A percentile compares a stretch with the other conserved stretches of the same genome.
These are phyloP conservation scores for Russula sp. DNA, from an alignment of 768 basidiomycete genomes.

Conservation along the genomic window DNA sequence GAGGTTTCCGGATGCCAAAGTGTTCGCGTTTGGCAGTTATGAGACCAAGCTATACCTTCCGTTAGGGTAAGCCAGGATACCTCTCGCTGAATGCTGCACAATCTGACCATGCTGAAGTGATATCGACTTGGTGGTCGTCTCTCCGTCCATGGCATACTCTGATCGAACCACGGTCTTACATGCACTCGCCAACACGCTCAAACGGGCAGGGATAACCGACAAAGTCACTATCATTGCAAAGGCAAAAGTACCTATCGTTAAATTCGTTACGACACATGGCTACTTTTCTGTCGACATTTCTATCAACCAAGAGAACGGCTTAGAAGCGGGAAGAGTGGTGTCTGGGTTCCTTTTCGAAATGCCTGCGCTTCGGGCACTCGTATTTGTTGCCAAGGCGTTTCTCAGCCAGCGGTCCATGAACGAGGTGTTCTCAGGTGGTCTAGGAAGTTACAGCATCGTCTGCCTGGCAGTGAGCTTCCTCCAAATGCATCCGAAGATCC, in stretches of 20 bases:
- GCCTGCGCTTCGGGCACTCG: slow-evolving; percentile 76
- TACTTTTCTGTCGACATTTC: slow-evolving; percentile 90
- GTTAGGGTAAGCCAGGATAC: slow-evolving; percentile 60
- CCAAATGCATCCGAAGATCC: slow-evolving; percentile 96
- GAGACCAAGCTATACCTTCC: slow-evolving; percentile 94
- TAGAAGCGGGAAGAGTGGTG: slow-evolving; percentile 74
- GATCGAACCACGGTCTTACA: slow-evolving; percentile 69
- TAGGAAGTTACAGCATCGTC: slow-evolving; percentile 93
- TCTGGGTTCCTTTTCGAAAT: slow-evolving; percentile 74
- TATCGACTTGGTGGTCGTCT: slow-evolving; percentile 92
- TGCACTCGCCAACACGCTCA: slow-evolving; percentile 73
- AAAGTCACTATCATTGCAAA: slow-evolving; percentile 86
- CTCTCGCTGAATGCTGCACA: slow-evolving; percentile 8
- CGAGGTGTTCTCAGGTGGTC: slow-evolving; percentile 94
- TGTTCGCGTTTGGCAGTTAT: slow-evolving; percentile 89
- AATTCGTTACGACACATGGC: slow-evolving; percentile 82
- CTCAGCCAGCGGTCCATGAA: slow-evolving; percentile 90
- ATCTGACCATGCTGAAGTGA: slow-evolving; percentile 52
- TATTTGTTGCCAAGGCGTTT: slow-evolving; percentile 89
- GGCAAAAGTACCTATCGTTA: slow-evolving; percentile 96
- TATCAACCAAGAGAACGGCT: slow-evolving; percentile 85
- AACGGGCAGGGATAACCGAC: slow-evolving; percentile 68
- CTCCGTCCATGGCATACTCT: slow-evolving; percentile 65
- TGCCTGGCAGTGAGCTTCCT: slow-evolving; percentile 91
- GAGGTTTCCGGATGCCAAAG: slow-evolving; percentile 75